Evolutionary conservation across 2,329 filamentous ascomycete genomes (phyloP).

Genomic region (Xenosphaeropsis pyriputrescens): DNA sequence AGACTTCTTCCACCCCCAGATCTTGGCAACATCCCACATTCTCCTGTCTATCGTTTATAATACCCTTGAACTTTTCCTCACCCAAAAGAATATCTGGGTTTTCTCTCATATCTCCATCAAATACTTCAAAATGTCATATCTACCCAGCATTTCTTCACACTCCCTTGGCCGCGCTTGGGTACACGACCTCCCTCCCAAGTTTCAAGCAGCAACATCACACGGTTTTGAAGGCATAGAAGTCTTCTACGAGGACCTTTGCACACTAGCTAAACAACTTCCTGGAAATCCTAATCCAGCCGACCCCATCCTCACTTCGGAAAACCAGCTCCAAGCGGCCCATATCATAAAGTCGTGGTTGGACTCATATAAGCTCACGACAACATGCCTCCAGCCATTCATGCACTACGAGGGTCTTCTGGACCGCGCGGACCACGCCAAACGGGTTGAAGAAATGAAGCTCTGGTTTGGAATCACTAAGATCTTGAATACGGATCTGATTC

Average conservation of each 20-base stretch:
- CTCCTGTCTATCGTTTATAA: no score
- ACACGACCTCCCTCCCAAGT: slow-evolving; percentile 51
- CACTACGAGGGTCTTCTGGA: slow-evolving; percentile 56
- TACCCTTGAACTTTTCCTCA: no score
- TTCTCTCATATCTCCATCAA: no score
- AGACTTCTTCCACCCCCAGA: no score
- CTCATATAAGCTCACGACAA: slow-evolving; percentile 35
- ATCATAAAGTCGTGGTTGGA: slow-evolving; percentile 42
- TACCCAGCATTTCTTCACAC: slow-evolving; percentile 2
- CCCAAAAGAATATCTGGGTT: no score
- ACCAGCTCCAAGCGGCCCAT: slow-evolving; percentile 37
- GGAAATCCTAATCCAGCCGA: slow-evolving; percentile 2
- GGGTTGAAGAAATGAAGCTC: slow-evolving; percentile 1
- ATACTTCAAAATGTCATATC: no score
- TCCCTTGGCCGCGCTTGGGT: slow-evolving; percentile 51
- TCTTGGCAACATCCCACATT: no score
- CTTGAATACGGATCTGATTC: slow-evolving; percentile 55
- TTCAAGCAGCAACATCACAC: slow-evolving; percentile 49
- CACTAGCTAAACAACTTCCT: slow-evolving; percentile 28
- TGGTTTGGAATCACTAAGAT: slow-evolving; percentile 24
- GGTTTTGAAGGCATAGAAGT: slow-evolving; percentile 60
- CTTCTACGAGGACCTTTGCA: slow-evolving; percentile 63
- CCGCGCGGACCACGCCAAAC: slow-evolving; percentile 15
- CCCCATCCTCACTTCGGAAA: slow-evolving; percentile 20
- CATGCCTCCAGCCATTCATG: slow-evolving; percentile 62